Evolutionary conservation across 148 eudicot genomes (phyloP), one percentile per base, ranked within the genome.

Genomic region (Camellia lanceoleosa): DNA sequence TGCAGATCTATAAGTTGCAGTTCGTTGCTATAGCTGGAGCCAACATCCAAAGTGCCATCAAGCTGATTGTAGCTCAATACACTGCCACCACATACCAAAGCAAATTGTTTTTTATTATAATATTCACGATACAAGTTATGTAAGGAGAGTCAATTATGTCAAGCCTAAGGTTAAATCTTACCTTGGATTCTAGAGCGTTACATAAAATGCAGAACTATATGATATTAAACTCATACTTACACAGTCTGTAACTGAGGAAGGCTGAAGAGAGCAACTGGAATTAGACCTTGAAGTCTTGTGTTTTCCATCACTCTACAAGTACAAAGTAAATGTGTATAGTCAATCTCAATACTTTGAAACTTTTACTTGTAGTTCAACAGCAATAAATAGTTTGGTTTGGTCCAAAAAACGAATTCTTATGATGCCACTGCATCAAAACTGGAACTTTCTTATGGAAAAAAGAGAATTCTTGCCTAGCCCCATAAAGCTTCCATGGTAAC

Each of bases 1-100:
- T 81, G 92, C 79, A 94, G 60, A 81, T 94, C 89, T 64, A 94
- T 86, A 74, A 86, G 81, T 42, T 87, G 78, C 74, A 94, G 90
- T 72, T 88, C 80, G 61, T 69, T 79, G 87, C 98, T 88, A 82
- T 61, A 82, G 69, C 19, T 76, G 23, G 77, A 10, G 56, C 94
- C 93, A 58, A 94, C 73, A 65, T 84, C 81, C 80, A 94, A 83
- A 47, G 87, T 84, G 43, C 92, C 94, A 80, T 89, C 89, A 75
- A 94, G 82, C 65, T 38, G 79, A 78, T 91, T 94, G 77, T 70
- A 78, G 83, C 81, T 86, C 83, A 90, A 66, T 49, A 60, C 56
- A 71, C 94, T 90, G 86, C 81, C 23, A 73, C 13, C 12, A 20
- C 38, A 65, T 38, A 13, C 65, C 20, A 65, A 64, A 64, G 38